Evolutionary conservation across 148 eudicot genomes (phyloP).

Genomic region (Rhododendron griersonianum): DNA sequence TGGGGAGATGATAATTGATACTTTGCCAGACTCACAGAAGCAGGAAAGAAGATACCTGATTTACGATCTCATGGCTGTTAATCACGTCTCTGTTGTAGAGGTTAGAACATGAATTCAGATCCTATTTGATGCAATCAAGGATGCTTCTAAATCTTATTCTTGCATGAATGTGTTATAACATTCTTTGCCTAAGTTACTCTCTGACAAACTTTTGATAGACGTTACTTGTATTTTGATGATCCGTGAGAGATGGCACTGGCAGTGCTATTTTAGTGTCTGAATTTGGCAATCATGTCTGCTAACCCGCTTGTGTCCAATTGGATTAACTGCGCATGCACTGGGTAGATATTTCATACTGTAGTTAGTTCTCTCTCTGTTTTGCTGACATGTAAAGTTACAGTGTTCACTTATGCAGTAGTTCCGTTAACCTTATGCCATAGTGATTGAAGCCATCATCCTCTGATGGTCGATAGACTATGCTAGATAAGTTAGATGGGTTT

Average conservation of each 20-base stretch:
- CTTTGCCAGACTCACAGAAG: conserved; percentile 60
- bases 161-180: not conserved
- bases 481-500: not conserved
- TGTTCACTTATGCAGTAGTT: not conserved
- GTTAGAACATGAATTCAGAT: conserved; percentile 26
- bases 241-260: not conserved
- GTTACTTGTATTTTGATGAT: not conserved
- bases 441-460: not conserved
- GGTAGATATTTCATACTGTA: not conserved
- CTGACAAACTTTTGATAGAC: not conserved
- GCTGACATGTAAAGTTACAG: not conserved
- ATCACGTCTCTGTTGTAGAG: conserved; percentile 64
- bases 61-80: conserved; percentile 93
- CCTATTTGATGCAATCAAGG: not conserved
- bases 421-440: not conserved
- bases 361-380: not conserved
- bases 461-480: not conserved
- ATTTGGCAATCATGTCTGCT: not conserved
- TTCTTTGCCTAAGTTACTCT: not conserved
- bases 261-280: not conserved
- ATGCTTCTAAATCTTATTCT: not conserved
- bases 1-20: conserved; percentile 98
- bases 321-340: not conserved
- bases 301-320: not conserved
- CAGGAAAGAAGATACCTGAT: conserved; percentile 96